Evolutionary conservation across 106 monocot species (phyloP), one percentile per base, ranked within the genome.

Genomic region (Agapanthus africanus): DNA sequence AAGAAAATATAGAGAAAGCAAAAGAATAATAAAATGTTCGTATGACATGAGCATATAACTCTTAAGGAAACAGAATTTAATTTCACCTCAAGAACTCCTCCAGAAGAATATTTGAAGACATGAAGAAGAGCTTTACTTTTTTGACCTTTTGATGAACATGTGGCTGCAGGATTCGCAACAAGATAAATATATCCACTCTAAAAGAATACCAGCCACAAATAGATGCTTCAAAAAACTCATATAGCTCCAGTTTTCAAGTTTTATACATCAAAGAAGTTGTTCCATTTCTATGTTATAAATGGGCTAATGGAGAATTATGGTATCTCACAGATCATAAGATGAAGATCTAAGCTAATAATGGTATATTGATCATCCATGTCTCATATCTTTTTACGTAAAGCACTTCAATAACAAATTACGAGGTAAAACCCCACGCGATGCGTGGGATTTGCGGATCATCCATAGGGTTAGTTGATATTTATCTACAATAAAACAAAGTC

Each of bases 21-120:
- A n/a, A n/a, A n/a, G n/a, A n/a, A n/a, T n/a, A n/a, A n/a, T n/a
- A n/a, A n/a, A n/a, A n/a, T n/a, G n/a, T n/a, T n/a, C n/a, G n/a
- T n/a, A n/a, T n/a, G n/a, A n/a, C n/a, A n/a, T n/a, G n/a, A n/a
- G 9, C 0, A 59, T 30, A 66, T 8, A 66, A 39, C 40, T 23
- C n/a, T 4, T 0, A 31, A 25, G 49, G 11, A 39, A 66, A 61
- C 37, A 63, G 13, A 75, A 71, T n/a, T n/a, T 1, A 0, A 56
- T 63, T 64, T 76, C 71, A 94, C 93, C 93, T 94, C 93, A 65
- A 94, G 79, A 59, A 94, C 84, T 66, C 84, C 93, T 34, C 93
- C 93, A 62, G 90, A 81, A 36, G 93, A 87, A 74, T 94, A 87
- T 54, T 94, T 94, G 61, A 94, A 65, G 69, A 90, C 86, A 37